Base-by-base conservation (phyloP, 2,329 filamentous ascomycete genomes). In the Hymenoscyphus fraxineus region DNA sequence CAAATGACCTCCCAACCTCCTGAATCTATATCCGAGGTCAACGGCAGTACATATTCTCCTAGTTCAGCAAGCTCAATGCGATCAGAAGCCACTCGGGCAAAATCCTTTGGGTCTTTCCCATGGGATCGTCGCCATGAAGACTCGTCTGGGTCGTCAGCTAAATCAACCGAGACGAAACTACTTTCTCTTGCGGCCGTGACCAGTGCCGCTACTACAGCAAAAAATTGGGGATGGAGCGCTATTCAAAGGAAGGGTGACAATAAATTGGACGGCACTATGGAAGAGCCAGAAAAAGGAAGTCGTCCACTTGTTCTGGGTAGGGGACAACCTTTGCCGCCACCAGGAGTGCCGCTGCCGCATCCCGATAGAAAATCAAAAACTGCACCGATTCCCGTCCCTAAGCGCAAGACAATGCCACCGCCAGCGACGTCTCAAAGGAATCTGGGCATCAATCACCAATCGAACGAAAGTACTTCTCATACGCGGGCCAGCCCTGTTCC, bases 241-340 rank as follows among this genome's bases (percentile, higher is more conserved):
- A 77, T 85, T 13, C 82, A 84, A 67, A 77, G 81, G 64, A 79
- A 81, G 64, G 69, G 68, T 64, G 81, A 80, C 56, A 75, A 58
- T 70, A 71, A 66, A 58, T 61, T 59, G 13, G 70, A 71, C 22
- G 62, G 58, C 16, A 51, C 63, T 6, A 32, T 64, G n/a, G 72
- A 72, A 22, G 35, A 64, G 15, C 19, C 56, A 31, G 70, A 70
- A 76, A 86, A 77, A 69, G 84, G 65, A 78, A 76, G 68, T 54
- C 85, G 91, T 70, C 92, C 92, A 1, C 67, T 71, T 12, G 68
- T 75, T 2, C 92, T 96, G 80, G 93, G 93, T 1, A 85, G 92
- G 47, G 92, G 92, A 0, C 88, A 90, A 70, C 92, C 92, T 0
- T 80, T 96, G 19, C 92, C 92, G 58, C 92, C 92, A 9, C 91